Evolutionary conservation across 176 grass and related monocot species (phyloP).

Genomic region (Lolium perenne): DNA sequence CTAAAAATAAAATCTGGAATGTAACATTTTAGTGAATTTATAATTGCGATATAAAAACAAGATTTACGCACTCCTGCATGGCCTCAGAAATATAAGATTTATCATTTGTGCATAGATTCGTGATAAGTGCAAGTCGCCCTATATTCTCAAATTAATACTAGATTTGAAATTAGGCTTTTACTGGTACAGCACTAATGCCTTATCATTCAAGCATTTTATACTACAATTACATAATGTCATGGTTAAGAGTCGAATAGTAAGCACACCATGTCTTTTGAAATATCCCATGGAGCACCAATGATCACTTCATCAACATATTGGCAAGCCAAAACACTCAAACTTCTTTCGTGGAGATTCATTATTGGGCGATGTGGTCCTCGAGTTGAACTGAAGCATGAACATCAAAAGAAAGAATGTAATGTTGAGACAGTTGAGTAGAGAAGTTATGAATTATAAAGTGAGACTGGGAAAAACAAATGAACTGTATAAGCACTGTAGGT

Average conservation of each 20-base stretch:
- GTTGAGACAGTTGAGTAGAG: conserved; percentile 8
- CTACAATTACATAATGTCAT: background rate
- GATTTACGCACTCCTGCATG: background rate
- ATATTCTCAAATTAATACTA: conserved; percentile 4
- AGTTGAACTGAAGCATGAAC: conserved; percentile 61
- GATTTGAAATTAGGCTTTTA: conserved; percentile 9
- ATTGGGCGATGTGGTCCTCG: conserved; percentile 89
- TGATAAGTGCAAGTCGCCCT: conserved; percentile 22
- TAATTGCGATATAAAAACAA: background rate
- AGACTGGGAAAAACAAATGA: conserved; percentile 30
- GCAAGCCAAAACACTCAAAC: conserved; percentile 96
- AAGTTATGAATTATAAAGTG: conserved; percentile 18
- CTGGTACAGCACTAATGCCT: background rate
- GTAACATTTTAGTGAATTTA: background rate
- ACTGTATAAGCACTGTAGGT: background rate
- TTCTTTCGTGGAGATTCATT: conserved; percentile 95
- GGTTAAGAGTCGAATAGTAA: conserved; percentile 12
- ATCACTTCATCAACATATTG: conserved; percentile 98
- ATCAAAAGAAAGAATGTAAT: background rate
- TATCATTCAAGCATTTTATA: conserved; percentile 21
- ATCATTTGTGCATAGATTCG: background rate
- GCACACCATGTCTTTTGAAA: conserved; percentile 95
- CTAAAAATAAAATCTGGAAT: conserved; percentile 1
- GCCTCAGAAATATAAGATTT: background rate
- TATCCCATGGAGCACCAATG: conserved; percentile 92